Percentiles rank a stretch among this genome's conserved stretches.
These are phyloP conservation scores for Phycomyces blakesleeanus DNA, from an alignment of 192 early-diverging fungal genomes.

Conservation along the genomic window DNA sequence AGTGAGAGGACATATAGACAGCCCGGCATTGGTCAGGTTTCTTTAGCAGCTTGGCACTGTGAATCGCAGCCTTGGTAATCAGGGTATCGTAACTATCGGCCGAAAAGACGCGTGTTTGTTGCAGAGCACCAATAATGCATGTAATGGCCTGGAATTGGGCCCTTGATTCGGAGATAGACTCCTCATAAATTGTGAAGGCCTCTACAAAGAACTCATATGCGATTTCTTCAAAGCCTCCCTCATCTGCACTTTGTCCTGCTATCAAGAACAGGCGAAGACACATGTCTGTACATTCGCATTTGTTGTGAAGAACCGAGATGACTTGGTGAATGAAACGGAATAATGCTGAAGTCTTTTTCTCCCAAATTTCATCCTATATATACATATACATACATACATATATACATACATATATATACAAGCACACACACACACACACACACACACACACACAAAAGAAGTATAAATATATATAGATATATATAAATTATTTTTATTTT, in stretches of 20 bases:
- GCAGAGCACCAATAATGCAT: constrained; percentile 82
- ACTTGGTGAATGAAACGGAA: constrained; percentile 90
- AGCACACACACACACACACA: too few relatives aligned
- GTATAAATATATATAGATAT: not conserved
- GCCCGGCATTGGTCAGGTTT: constrained; percentile 93
- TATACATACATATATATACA: too few relatives aligned
- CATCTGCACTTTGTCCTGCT: constrained; percentile 83
- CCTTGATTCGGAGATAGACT: constrained; percentile 88
- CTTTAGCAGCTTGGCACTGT: constrained; percentile 87
- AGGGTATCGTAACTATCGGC: constrained; percentile 94
- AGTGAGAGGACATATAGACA: constrained; percentile 75
- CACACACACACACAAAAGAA: too few relatives aligned
- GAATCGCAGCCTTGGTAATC: constrained; percentile 85
- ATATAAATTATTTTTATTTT: too few relatives aligned
- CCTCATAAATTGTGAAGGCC: constrained; percentile 96
- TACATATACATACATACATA: not conserved
- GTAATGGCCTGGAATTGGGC: constrained; percentile 89
- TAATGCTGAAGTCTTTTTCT: constrained; percentile 67
- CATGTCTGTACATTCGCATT: constrained; percentile 54
- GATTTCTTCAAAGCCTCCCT: constrained; percentile 87
- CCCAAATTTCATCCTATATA: constrained; percentile 52
- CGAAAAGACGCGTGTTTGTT: constrained; percentile 76
- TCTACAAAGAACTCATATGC: constrained; percentile 97
- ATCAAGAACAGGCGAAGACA: constrained; percentile 82
- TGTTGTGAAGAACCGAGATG: constrained; percentile 67